Conservation (phyloP, 805 yeast species). For the Sugiyamaella lignohabitans region DNA sequence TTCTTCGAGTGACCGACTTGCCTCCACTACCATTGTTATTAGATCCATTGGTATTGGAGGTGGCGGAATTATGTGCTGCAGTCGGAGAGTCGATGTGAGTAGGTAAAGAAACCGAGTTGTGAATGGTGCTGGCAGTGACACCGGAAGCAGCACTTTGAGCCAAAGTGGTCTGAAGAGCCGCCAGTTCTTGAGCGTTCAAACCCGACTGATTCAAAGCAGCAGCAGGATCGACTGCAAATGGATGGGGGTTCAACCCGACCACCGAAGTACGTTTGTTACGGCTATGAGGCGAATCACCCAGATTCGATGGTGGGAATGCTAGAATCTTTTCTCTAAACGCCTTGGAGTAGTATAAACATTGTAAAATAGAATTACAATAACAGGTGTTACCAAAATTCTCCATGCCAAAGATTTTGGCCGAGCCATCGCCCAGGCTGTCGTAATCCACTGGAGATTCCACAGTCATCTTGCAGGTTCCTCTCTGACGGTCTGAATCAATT, state of each 20-base stretch:
- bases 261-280: constrained; percentile 34
- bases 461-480: constrained; percentile 13
- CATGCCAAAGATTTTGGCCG: constrained; percentile 37
- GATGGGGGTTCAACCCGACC: constrained; percentile 32
- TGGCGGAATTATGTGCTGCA: background rate
- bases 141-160: background rate
- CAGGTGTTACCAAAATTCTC: constrained; percentile 62
- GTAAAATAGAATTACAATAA: constrained; percentile 88
- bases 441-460: constrained; percentile 12
- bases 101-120: constrained; percentile 9
- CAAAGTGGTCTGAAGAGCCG: constrained; percentile 6
- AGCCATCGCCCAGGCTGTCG: constrained; percentile 20
- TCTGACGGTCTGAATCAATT: background rate
- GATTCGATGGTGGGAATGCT: constrained; percentile 32
- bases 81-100: background rate
- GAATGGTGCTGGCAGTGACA: background rate
- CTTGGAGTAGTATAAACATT: constrained; percentile 71
- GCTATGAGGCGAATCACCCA: constrained; percentile 5
- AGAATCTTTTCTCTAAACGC: constrained; percentile 56
- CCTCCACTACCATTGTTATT: background rate
- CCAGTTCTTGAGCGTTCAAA: constrained; percentile 5
- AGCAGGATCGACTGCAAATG: constrained; percentile 27
- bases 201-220: constrained; percentile 14
- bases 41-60: background rate
- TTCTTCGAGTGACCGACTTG: constrained; percentile 5